Percentiles rank a stretch among this genome's conserved stretches.
Evolutionary conservation across 2,329 filamentous ascomycete species (phyloP).

Genomic region (Coniella vitis): DNA sequence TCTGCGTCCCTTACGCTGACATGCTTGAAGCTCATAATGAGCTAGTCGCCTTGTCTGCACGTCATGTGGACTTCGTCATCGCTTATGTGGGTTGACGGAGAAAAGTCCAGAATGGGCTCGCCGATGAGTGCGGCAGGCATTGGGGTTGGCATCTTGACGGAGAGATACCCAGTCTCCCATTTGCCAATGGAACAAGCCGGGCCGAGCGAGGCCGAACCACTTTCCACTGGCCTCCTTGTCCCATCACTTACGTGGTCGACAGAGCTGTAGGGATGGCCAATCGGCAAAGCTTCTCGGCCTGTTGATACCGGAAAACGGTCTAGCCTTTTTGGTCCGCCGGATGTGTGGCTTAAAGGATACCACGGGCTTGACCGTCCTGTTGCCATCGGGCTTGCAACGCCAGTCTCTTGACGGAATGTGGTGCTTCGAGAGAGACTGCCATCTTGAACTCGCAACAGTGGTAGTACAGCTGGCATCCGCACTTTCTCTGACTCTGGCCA

Average conservation of each 20-base stretch:
- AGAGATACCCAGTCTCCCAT: no score
- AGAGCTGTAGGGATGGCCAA: neutral
- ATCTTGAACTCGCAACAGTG: no score
- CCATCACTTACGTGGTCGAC: neutral
- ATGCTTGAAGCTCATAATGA: neutral
- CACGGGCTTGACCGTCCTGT: neutral
- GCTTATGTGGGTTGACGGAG: neutral
- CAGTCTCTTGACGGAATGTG: neutral
- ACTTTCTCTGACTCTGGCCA: no score
- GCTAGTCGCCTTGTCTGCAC: neutral
- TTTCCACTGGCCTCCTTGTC: neutral
- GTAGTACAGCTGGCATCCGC: no score
- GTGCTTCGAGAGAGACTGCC: neutral
- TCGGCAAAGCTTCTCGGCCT: neutral
- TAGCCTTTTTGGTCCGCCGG: neutral
- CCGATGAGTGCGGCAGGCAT: no score
- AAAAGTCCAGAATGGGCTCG: no score
- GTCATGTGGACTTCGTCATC: neutral
- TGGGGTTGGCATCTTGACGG: no score
- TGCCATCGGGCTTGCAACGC: neutral
- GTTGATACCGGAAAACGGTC: neutral
- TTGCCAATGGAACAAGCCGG: no score
- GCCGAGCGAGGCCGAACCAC: no score
- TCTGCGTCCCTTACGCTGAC: neutral
- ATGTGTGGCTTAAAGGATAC: constrained; percentile 7